Percentiles rank a stretch among this genome's conserved stretches.
Evolutionary conservation across 2,329 filamentous ascomycete species (phyloP).

Genomic region (Ustulina deusta): DNA sequence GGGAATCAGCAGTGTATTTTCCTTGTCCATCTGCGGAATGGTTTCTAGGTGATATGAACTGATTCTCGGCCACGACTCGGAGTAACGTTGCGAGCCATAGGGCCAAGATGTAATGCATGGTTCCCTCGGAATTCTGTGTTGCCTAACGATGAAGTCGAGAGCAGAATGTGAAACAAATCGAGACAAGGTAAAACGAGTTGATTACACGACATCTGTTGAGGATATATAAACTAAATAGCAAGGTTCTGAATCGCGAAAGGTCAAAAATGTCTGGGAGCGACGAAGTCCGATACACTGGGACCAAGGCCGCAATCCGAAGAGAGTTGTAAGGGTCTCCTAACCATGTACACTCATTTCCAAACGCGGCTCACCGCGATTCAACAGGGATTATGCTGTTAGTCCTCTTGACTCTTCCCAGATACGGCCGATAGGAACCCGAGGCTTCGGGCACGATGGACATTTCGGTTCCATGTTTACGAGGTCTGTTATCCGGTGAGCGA

Average conservation of each 20-base stretch:
- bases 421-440: neutral
- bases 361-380: neutral
- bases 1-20: neutral
- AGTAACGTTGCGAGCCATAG: neutral
- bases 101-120: neutral
- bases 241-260: neutral
- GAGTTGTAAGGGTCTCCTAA: neutral
- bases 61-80: constrained; percentile 2
- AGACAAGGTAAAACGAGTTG: neutral
- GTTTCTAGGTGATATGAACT: constrained; percentile 22
- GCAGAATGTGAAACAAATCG: neutral
- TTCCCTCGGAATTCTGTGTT: neutral
- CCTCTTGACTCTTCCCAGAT: neutral
- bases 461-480: constrained; percentile 1
- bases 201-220: neutral
- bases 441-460: neutral
- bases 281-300: neutral
- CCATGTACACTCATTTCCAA: neutral
- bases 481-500: neutral
- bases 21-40: neutral
- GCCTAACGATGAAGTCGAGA: neutral
- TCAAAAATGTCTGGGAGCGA: neutral
- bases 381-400: neutral
- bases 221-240: neutral
- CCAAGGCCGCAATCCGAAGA: neutral